These are phyloP conservation scores for Neotropicomus parvogracilis DNA, from an alignment of 1,284 basidiomycete genomes.

Conservation along the genomic window DNA sequence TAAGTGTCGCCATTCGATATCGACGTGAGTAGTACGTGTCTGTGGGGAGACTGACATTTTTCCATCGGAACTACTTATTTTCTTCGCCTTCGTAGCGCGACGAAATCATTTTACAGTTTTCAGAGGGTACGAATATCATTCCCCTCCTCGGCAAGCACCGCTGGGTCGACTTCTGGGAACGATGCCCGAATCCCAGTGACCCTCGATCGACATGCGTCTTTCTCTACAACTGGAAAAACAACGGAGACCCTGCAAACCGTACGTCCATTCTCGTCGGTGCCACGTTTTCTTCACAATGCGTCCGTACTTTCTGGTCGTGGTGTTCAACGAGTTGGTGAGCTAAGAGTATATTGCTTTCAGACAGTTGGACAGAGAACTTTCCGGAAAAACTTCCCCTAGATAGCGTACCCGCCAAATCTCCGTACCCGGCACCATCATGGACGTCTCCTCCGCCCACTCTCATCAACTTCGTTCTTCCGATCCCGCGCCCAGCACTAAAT, in stretches of 20 bases:
- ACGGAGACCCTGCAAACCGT: conserved; percentile 33
- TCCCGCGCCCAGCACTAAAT: conserved; percentile 18
- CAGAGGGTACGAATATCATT: conserved; percentile 22
- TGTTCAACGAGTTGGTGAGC: not conserved
- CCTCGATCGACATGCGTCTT: conserved; percentile 24
- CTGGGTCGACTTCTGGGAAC: conserved; percentile 17
- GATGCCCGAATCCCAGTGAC: conserved; percentile 10
- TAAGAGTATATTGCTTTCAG: conserved; percentile 10
- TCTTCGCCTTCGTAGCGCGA: conserved; percentile 19
- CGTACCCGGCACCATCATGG: conserved; percentile 31
- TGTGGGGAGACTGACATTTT: conserved; percentile 1
- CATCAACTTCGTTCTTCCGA: conserved; percentile 22
- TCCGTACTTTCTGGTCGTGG: not conserved
- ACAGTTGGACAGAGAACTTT: conserved; percentile 26
- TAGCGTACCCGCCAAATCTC: conserved; percentile 20
- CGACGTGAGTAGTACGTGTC: not conserved
- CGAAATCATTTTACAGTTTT: conserved; percentile 32
- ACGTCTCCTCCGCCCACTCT: conserved; percentile 17
- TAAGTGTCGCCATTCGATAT: conserved; percentile 14
- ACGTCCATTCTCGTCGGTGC: conserved; percentile 8
- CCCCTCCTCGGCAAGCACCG: conserved; percentile 31
- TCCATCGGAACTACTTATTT: not conserved
- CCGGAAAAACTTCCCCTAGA: conserved; percentile 11
- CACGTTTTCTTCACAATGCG: too few species aligned
- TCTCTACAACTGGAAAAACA: conserved; percentile 31